Percentiles rank a stretch among this genome's conserved stretches.
These are phyloP conservation scores for Silene uniflora DNA, from an alignment of 148 eudicot species.

Conservation along the genomic window DNA sequence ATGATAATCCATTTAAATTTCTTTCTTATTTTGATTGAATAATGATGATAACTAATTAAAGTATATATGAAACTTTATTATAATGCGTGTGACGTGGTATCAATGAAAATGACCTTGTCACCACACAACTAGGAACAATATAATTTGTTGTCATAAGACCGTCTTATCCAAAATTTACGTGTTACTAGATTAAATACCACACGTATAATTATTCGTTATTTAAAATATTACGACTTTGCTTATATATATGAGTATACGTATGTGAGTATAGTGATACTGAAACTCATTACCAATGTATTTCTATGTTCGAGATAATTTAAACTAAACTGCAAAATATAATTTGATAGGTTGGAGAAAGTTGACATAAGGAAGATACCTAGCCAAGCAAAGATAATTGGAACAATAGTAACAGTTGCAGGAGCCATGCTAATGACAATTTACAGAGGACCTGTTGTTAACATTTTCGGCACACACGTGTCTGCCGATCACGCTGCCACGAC, in stretches of 20 bases:
- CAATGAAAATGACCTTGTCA: slow-evolving; percentile 14
- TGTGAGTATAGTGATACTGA: too few relatives aligned
- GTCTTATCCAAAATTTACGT: neutral
- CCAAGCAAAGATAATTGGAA: slow-evolving; percentile 61
- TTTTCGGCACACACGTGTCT: slow-evolving; percentile 30
- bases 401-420: slow-evolving; percentile 53
- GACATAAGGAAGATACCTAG: slow-evolving; percentile 49
- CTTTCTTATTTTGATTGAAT: neutral
- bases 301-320: too few relatives aligned
- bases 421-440: slow-evolving; percentile 56
- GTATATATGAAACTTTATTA: neutral
- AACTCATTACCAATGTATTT: too few relatives aligned
- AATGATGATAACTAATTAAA: neutral
- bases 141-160: neutral
- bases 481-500: slow-evolving; percentile 21
- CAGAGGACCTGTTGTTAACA: slow-evolving; percentile 49
- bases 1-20: neutral
- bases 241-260: too few relatives aligned
- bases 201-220: too few relatives aligned
- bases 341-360: slow-evolving; percentile 45
- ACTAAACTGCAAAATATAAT: too few relatives aligned
- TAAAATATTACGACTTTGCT: too few relatives aligned
- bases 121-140: neutral
- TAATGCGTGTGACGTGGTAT: slow-evolving; percentile 23
- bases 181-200: too few relatives aligned